Evolutionary conservation across 2,329 filamentous ascomycete genomes (phyloP), one percentile per base, ranked within the genome.

Genomic region (Didymosphaeria variabile): DNA sequence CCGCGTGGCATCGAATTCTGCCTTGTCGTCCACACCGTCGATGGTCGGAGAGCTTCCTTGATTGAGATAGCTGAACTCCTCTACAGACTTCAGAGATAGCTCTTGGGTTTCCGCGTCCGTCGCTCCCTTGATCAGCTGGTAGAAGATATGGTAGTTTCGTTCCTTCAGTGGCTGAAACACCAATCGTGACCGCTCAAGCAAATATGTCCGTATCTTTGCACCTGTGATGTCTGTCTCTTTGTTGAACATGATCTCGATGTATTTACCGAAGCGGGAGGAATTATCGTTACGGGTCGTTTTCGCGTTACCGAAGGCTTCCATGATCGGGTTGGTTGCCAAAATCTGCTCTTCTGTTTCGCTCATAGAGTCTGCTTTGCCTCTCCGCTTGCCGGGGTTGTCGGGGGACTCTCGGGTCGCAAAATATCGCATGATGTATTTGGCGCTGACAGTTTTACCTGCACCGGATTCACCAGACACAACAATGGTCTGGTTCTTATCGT

Each of bases 221-320:
- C 95, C 95, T 75, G 98, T 97, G 72, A 99, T 99, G 78, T 96
- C 95, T 64, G 93, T 97, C 73, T 90, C 88, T 65, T 92, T 88
- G 81, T 98, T 94, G 79, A 99, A 99, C 93, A 98, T 94, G 77
- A 99, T 99, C 83, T 99, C 95, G 72, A 99, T 98, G 80, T 99
- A 99, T 85, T 99, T 99, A 79, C 95, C 95, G 80, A 99, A 99
- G 74, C 95, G 89, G 45, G 95, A 99, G 47, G 95, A 99, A 82
- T 99, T 99, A 82, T 99, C 95, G 82, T 99, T 99, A 78, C 95
- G 88, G 12, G 95, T 99, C n/a, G 95, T 99, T 83, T 99, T 99
- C 57, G 95, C 95, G 83, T 99, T 99, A 78, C 95, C 95, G 76
- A 99, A 99, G 36, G 95, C 94, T 87, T 99, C 95, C 95, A 99